phyloP scores from a whole-genome alignment of 176 grass and related monocot species.

The Avena sativa region DNA sequence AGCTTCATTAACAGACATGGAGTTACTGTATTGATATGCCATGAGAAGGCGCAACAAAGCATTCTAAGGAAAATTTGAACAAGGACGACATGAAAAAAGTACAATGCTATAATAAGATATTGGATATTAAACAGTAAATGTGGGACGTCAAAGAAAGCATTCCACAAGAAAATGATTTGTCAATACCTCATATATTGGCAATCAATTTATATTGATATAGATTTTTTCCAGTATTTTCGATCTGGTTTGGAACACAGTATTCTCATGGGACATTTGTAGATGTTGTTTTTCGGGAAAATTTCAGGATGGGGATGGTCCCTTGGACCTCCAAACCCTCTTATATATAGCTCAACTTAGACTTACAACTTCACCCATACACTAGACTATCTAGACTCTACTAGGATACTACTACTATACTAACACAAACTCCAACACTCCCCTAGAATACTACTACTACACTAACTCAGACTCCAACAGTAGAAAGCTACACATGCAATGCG shows the following conservation, averaged over 20 bases:
- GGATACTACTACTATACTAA: no score
- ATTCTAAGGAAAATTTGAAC: constrained; percentile 24
- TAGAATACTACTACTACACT: no score
- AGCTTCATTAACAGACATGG: constrained; percentile 62
- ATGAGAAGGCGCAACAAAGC: constrained; percentile 32
- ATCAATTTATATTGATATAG: constrained; percentile 35
- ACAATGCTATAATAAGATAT: not conserved
- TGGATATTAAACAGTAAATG: constrained; percentile 8
- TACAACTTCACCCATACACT: no score
- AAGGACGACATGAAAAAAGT: constrained; percentile 1
- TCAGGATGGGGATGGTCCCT: no score
- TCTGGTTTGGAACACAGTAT: not conserved
- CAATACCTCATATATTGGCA: constrained; percentile 5
- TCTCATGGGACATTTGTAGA: constrained; percentile 15
- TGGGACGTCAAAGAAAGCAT: not conserved
- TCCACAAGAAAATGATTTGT: constrained; percentile 7
- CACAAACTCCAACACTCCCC: no score
- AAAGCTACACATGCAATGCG: constrained; percentile 29
- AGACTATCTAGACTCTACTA: no score
- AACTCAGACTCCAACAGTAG: not conserved
- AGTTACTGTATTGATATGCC: constrained; percentile 35
- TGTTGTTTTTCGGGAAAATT: no score
- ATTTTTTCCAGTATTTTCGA: not conserved
- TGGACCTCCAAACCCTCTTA: no score
- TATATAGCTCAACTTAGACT: no score